phyloP scores from a whole-genome alignment of 2,329 filamentous ascomycete species.

The Cladosporium colombiae region DNA sequence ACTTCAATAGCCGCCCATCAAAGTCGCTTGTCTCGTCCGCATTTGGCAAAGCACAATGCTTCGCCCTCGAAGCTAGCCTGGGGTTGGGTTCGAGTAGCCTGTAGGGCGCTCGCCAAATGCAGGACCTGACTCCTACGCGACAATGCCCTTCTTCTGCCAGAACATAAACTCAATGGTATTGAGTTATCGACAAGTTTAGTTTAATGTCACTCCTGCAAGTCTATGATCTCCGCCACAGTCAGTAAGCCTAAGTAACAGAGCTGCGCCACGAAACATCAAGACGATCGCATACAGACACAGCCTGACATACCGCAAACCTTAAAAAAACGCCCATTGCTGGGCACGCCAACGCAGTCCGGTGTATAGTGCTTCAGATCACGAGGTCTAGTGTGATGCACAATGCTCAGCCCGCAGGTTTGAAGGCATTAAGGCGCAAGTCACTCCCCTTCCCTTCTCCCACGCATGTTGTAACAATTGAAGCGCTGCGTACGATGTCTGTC shows the following conservation, averaged over 20 bases:
- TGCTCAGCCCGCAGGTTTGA: not conserved
- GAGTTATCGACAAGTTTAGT: not conserved
- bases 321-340: constrained; percentile 6
- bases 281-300: not conserved
- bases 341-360: constrained; percentile 16
- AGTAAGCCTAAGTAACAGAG: not conserved
- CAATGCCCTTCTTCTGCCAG: not conserved
- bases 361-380: constrained; percentile 11
- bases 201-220: not conserved
- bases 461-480: not conserved
- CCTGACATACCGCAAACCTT: not conserved
- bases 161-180: not conserved
- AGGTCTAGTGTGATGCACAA: not conserved
- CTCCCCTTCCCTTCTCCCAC: not conserved
- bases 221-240: not conserved
- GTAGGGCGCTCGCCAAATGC: not conserved
- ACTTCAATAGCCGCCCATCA: not conserved
- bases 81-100: not conserved
- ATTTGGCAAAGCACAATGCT: constrained; percentile 3
- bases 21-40: not conserved
- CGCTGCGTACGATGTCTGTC: not conserved
- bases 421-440: not conserved
- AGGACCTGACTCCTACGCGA: not conserved
- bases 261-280: not conserved
- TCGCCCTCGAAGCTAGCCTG: not conserved